Evolutionary conservation across 2,329 filamentous ascomycete species (phyloP).

Genomic region (Calycina marina): DNA sequence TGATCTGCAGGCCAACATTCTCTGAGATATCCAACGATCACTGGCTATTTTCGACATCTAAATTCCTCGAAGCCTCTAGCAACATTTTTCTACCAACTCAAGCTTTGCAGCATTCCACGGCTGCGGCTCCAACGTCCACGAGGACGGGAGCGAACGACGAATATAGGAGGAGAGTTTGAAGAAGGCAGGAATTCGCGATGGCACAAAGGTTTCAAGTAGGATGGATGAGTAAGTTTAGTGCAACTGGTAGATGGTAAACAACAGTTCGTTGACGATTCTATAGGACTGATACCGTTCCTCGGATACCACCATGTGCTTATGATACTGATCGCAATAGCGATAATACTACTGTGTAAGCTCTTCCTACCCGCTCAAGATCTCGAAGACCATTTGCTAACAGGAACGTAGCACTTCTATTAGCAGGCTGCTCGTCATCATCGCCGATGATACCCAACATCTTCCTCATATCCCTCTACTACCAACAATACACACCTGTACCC

Average conservation of each 20-base stretch:
- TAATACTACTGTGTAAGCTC: conserved; percentile 82
- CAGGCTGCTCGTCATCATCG: conserved; percentile 92
- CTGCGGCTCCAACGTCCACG: conserved; percentile 22
- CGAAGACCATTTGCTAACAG: conserved; percentile 9
- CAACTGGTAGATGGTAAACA: background rate
- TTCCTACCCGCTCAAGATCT: background rate
- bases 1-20: background rate
- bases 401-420: conserved; percentile 63
- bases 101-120: conserved; percentile 20
- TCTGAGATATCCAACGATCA: background rate
- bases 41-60: too few relatives aligned
- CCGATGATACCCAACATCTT: conserved; percentile 92
- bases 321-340: conserved; percentile 86
- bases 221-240: conserved; percentile 20
- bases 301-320: conserved; percentile 82
- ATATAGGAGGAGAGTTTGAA: conserved; percentile 8
- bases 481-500: conserved; percentile 69
- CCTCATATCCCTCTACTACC: conserved; percentile 89
- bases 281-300: conserved; percentile 53
- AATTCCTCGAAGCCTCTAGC: conserved; percentile 7
- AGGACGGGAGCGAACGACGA: conserved; percentile 20
- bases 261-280: conserved; percentile 5
- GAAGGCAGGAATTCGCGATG: conserved; percentile 10
- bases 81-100: conserved; percentile 11
- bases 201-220: conserved; percentile 20